Conservation (phyloP, 345 rosid species). For the Erucastrum elatum region DNA sequence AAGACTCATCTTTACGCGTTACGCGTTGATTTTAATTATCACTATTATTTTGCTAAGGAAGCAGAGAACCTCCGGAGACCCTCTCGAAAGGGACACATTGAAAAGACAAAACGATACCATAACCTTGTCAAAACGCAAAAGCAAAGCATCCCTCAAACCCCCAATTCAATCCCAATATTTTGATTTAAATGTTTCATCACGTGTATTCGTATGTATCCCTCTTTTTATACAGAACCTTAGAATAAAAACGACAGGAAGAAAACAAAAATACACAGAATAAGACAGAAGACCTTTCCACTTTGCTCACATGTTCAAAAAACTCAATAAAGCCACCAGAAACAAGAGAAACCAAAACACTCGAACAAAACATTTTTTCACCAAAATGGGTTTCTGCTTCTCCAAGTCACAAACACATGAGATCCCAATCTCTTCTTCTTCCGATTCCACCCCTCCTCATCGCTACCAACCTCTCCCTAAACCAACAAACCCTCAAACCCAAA, state of each 20-base stretch:
- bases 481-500: conserved; percentile 12
- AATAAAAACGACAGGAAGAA: not conserved
- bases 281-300: conserved; percentile 30
- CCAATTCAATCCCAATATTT: not conserved
- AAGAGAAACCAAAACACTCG: conserved; percentile 16
- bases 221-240: not conserved
- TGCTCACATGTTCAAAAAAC: conserved; percentile 16
- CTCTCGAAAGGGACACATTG: conserved; percentile 13
- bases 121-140: conserved; percentile 35
- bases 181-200: not conserved
- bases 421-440: conserved; percentile 60
- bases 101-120: conserved; percentile 20
- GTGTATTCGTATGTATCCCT: not conserved
- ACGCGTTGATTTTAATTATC: not conserved
- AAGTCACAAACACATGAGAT: conserved; percentile 46
- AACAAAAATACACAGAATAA: conserved; percentile 18
- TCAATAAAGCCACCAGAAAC: conserved; percentile 6
- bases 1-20: not conserved
- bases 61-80: conserved; percentile 20
- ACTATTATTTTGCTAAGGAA: not conserved
- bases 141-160: conserved; percentile 34
- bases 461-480: conserved; percentile 54
- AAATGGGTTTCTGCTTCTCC: conserved; percentile 59
- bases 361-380: conserved; percentile 13
- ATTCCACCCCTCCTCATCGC: conserved; percentile 47